A percentile compares a stretch with the other conserved stretches of the same genome.
Conservation (phyloP, 106 monocot genomes). For the Acanthochlamys bracteata region DNA sequence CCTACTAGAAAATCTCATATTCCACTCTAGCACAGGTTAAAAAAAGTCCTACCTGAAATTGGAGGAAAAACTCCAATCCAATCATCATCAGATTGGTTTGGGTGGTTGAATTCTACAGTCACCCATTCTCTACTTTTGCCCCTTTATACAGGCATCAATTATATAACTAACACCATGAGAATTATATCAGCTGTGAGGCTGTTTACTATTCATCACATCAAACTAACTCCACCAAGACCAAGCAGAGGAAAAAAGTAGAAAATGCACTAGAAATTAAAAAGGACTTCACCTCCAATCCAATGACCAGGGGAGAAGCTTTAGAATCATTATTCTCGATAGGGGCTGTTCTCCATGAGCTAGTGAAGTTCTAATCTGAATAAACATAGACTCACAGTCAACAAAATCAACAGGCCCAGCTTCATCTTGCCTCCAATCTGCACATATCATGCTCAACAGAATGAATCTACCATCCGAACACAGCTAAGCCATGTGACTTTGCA, state of each 20-base stretch:
- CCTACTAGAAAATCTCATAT: no score
- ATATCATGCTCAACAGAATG: no score
- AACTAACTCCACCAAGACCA: neutral
- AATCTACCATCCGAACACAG: no score
- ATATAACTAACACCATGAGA: neutral
- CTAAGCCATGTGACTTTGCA: no score
- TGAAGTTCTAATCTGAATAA: neutral
- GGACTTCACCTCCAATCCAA: constrained; percentile 69
- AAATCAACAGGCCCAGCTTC: constrained; percentile 1
- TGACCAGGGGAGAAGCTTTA: constrained; percentile 46
- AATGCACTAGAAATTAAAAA: neutral
- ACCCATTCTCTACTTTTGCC: constrained; percentile 74
- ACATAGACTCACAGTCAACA: no score
- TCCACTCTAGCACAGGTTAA: neutral
- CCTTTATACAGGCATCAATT: constrained; percentile 18
- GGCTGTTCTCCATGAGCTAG: constrained; percentile 34
- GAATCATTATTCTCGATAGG: constrained; percentile 64
- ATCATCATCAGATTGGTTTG: constrained; percentile 66
- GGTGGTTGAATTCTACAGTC: constrained; percentile 39
- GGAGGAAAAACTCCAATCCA: constrained; percentile 99
- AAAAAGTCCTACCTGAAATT: constrained; percentile 52
- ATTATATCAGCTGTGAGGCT: neutral
- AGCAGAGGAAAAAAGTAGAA: neutral
- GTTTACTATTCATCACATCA: neutral
- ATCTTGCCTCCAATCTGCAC: neutral